Conservation (phyloP, 352 stramenopile genomes). For the Pythium guiyangense region DNA sequence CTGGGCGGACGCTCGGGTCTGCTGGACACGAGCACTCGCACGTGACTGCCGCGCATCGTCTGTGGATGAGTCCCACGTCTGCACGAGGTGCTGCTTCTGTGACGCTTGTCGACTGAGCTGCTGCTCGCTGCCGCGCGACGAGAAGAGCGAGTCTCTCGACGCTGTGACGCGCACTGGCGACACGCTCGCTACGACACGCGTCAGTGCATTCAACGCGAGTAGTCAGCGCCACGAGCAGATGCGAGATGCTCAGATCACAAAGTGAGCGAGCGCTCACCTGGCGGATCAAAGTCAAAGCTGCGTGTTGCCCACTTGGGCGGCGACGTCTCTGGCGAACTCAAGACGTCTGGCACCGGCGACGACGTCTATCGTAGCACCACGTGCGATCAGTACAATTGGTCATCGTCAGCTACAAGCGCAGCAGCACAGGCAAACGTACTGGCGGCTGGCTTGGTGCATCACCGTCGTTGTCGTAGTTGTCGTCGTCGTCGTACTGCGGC, state of each 20-base stretch:
- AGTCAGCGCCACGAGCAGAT: too few species aligned
- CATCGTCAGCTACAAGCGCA: too few species aligned
- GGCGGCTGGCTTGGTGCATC: background rate
- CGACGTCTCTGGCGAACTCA: conserved; percentile 7
- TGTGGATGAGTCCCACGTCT: conserved; percentile 3
- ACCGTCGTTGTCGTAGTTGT: conserved; percentile 8
- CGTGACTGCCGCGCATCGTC: background rate
- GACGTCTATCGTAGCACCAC: background rate
- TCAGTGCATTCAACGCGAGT: background rate
- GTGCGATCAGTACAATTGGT: background rate
- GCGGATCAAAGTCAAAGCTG: background rate
- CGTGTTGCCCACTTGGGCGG: conserved; percentile 1
- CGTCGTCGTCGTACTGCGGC: conserved; percentile 13
- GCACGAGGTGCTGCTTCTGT: conserved; percentile 4
- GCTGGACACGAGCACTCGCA: background rate
- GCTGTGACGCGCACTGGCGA: too few species aligned
- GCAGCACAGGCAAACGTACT: background rate
- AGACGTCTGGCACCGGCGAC: background rate
- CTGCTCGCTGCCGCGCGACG: background rate
- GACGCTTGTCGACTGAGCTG: too few species aligned
- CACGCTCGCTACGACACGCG: too few species aligned
- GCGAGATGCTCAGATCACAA: too few species aligned
- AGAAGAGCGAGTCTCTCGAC: too few species aligned
- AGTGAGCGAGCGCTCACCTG: background rate
- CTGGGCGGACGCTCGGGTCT: too few species aligned